Evolutionary conservation across 176 grass and related monocot species (phyloP), one percentile per base, ranked within the genome.

Genomic region (Musa schizocarpa): DNA sequence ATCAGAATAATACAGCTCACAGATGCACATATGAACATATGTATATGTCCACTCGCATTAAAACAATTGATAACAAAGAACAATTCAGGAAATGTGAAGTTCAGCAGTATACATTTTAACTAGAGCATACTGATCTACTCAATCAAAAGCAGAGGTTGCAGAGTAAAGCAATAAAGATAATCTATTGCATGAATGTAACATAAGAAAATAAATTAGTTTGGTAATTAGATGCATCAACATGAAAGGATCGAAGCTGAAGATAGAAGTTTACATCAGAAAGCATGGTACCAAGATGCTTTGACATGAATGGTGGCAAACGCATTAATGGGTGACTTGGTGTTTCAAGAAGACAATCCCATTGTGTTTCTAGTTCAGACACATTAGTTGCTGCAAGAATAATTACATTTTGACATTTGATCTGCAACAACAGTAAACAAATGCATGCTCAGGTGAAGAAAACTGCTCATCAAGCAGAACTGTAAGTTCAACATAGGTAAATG

Each of bases 381-480:
- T 92, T 92, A 79, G 89, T 92, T 83, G 89, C 89, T 63, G 87
- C 79, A 76, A 96, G 82, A 82, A 88, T 80, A 54, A 88, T 85
- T 53, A 88, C 83, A 88, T 96, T 96, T 83, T 83, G 88, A 85
- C 93, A 96, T 86, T 96, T 96, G 68, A 96, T 96, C 93, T 96
- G 87, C 81, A 87, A 71, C 6, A 61, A 3, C 3, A 61, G 13
- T 16, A 57, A 16, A 16, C 17, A 16, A 57, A 57, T 17, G 55
- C 55, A 57, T 43, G 16, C 8, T 61, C 57, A 61, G 57, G 57
- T 61, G 51, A n/a, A 61, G 13, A 61, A 61, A 61, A n/a, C 57
- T 70, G 17, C 34, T 70, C 43, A 21, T 48, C 8, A 21, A 70
- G 14, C 48, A 70, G 68, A 61, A n/a, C 13, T 61, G 9, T n/a